Conservation (phyloP, 2,329 filamentous ascomycete species). For the Stachybotrys chlorohalonatus region DNA sequence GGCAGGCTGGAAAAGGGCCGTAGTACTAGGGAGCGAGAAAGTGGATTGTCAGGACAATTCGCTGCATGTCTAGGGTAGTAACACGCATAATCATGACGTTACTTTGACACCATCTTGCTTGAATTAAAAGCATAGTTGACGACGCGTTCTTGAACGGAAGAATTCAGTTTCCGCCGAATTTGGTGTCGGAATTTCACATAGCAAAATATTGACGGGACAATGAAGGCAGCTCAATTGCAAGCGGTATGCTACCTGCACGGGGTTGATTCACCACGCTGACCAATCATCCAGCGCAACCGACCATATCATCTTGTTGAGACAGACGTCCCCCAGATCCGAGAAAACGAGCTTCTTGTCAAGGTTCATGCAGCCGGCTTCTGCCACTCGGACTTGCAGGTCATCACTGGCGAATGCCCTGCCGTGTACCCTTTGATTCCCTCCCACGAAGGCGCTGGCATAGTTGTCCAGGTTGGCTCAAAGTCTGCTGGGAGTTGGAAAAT, state of each 20-base stretch:
- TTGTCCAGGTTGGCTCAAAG: constrained; percentile 16
- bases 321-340: not conserved
- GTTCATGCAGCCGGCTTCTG: constrained; percentile 26
- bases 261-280: not conserved
- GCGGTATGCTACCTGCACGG: not conserved
- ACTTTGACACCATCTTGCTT: too few species aligned
- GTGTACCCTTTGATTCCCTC: constrained; percentile 20
- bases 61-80: too few species aligned
- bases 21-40: too few species aligned
- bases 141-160: too few species aligned
- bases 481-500: constrained; percentile 13
- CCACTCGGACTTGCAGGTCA: constrained; percentile 25
- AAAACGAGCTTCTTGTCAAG: not conserved
- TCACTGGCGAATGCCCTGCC: constrained; percentile 20
- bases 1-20: too few species aligned
- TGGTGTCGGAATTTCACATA: too few species aligned
- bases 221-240: not conserved
- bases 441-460: constrained; percentile 24
- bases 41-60: too few species aligned
- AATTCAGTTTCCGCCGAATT: too few species aligned
- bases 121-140: too few species aligned
- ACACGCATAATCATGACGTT: too few species aligned
- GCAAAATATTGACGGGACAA: not conserved
- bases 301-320: not conserved
- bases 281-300: not conserved